Evolutionary conservation across 2,329 filamentous ascomycete species (phyloP).

Genomic region (Neofusicoccum umdonicola): DNA sequence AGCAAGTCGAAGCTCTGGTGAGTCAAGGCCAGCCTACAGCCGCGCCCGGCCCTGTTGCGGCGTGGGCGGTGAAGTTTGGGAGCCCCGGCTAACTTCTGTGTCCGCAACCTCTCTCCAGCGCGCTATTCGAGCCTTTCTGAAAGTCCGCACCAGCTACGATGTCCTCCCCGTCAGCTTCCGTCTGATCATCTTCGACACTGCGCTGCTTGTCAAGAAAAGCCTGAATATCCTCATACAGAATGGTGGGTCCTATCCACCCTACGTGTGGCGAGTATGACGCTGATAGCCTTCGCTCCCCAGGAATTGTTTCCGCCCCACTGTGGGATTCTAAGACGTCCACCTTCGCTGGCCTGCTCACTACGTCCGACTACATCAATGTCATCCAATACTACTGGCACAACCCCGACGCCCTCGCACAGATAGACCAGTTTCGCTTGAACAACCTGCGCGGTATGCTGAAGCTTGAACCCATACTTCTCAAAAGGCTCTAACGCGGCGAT

Average conservation of each 20-base stretch:
- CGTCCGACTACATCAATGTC: constrained; percentile 96
- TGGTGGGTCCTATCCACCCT: constrained; percentile 54
- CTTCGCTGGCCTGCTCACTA: constrained; percentile 91
- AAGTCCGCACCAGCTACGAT: constrained; percentile 94
- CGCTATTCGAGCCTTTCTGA: constrained; percentile 92
- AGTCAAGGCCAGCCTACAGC: constrained; percentile 35
- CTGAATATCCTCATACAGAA: constrained; percentile 94
- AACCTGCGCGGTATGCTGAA: constrained; percentile 73
- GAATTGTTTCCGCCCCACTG: constrained; percentile 93
- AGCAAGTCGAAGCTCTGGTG: constrained; percentile 77
- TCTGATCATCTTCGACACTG: constrained; percentile 91
- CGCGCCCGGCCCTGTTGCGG: background rate
- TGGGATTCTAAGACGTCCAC: constrained; percentile 94
- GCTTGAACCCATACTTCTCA: background rate
- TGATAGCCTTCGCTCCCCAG: constrained; percentile 47
- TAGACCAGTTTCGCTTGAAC: constrained; percentile 90
- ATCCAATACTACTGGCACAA: constrained; percentile 99
- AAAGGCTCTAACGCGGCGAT: constrained; percentile 10
- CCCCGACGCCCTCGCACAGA: constrained; percentile 80
- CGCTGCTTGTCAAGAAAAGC: constrained; percentile 94
- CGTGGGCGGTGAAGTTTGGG: constrained; percentile 5
- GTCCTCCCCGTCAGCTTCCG: constrained; percentile 94
- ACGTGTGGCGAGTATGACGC: background rate
- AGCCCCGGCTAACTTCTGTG: background rate
- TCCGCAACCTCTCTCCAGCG: constrained; percentile 52